Base-by-base conservation (phyloP, 2,329 filamentous ascomycete species). In the Fusarium verticillioides region DNA sequence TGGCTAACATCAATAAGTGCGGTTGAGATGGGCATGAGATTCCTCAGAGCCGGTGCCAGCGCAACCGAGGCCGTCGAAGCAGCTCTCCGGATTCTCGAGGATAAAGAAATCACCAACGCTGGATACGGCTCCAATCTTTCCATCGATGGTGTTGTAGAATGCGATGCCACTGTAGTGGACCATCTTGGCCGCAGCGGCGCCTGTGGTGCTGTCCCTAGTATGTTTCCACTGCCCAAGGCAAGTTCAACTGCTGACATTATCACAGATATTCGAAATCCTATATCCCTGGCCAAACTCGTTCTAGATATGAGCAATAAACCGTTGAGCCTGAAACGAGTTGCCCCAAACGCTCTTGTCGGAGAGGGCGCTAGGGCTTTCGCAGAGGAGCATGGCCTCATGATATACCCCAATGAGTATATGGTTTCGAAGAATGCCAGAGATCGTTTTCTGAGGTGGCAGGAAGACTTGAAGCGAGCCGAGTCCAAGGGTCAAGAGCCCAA, bases 101-200 rank as follows among this genome's bases (percentile, higher is more conserved):
- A 99, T 80, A 92, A 93, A 64, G 95, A 98, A 78, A 97, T 99
- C 74, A 99, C 97, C 40, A 99, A 99, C 81, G 94, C 96, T 42
- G 96, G 96, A 1, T 98, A 93, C 80, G 96, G 97, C 52, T 99
- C 96, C 83, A 99, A 99, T 78, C 85, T 99, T 30, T 92, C 94
- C 49, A 93, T 97, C 71, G 93, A 98, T 75, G 96, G 96, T 4
- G 89, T 91, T 2, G 96, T 98, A 18, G 96, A 99, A 81, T 97
- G 95, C 76, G 96, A 99, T 85, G 96, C 96, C 62, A 95, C 94
- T 1, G 89, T 99, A 60, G 93, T 99, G 44, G 95, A 99, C 78
- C 93, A 98, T 80, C 85, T 92, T 57, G 96, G 97, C 46, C 91
- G 95, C 73, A 98, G 96, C 81, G 96, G 96, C 75, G 96, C 95